A percentile compares a stretch with the other conserved stretches of the same genome.
Conservation (phyloP, 2,329 filamentous ascomycete genomes). For the Fusarium nurragi region DNA sequence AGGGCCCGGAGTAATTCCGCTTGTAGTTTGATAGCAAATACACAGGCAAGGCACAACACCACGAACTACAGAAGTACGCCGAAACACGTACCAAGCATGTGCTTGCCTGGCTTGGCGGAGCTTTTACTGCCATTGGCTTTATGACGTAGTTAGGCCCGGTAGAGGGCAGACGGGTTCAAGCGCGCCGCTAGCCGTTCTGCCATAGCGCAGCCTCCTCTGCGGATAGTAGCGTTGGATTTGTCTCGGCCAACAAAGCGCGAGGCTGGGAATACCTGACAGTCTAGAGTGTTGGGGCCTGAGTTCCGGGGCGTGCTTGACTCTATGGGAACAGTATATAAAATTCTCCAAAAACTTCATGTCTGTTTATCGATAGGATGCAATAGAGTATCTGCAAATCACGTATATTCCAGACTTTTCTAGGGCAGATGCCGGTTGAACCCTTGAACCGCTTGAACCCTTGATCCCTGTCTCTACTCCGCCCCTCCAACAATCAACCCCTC, state of each 20-base stretch:
- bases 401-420: constrained; percentile 7
- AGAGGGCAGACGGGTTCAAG: background rate
- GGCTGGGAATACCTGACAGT: background rate
- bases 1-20: background rate
- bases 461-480: constrained; percentile 10
- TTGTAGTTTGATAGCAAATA: background rate
- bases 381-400: background rate
- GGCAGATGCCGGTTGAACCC: background rate
- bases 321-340: background rate
- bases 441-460: constrained; percentile 13
- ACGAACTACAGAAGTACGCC: background rate
- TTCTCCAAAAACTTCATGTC: background rate
- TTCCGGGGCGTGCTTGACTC: no score
- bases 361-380: background rate
- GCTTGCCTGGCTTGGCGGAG: constrained; percentile 7
- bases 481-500: constrained; percentile 15
- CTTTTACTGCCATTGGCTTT: background rate
- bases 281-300: no score
- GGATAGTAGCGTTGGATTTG: background rate
- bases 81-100: constrained; percentile 3
- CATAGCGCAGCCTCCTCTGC: background rate
- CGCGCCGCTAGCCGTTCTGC: constrained; percentile 15
- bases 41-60: background rate
- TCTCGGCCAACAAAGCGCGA: background rate
- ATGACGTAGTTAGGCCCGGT: constrained; percentile 17